Evolutionary conservation across 495 filamentous ascomycete species (phyloP).

Genomic region (Aspergillus steynii): DNA sequence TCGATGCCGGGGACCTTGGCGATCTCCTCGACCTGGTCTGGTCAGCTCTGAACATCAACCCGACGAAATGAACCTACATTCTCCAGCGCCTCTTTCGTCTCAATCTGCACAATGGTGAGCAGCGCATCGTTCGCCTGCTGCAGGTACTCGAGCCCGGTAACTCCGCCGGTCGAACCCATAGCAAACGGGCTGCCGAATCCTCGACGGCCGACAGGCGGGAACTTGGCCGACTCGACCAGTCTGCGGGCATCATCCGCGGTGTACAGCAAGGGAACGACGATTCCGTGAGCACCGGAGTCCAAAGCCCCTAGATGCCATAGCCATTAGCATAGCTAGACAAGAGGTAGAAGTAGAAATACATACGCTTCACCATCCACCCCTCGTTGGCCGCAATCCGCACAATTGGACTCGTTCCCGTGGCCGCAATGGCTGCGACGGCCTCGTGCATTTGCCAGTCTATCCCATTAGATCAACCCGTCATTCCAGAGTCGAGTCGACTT

Average conservation of each 20-base stretch:
- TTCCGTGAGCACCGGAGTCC: conserved; percentile 54
- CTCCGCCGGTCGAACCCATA: conserved; percentile 15
- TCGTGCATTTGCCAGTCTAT: conserved; percentile 54
- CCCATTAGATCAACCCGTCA: background rate
- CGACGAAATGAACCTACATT: conserved; percentile 29
- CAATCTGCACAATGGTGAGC: conserved; percentile 79
- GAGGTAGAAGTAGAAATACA: background rate
- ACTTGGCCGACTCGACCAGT: conserved; percentile 54
- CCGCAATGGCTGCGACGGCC: conserved; percentile 69
- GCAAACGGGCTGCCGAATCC: conserved; percentile 30
- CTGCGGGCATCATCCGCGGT: conserved; percentile 65
- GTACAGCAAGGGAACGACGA: conserved; percentile 62
- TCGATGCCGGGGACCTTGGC: conserved; percentile 70
- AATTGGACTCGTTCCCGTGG: conserved; percentile 46
- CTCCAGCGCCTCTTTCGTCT: conserved; percentile 72
- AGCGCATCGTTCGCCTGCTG: conserved; percentile 72
- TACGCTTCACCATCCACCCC: background rate
- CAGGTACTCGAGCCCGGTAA: conserved; percentile 52
- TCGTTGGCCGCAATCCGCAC: background rate
- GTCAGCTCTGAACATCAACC: background rate
- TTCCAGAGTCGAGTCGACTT: background rate
- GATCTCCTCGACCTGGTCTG: conserved; percentile 51
- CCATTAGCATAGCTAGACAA: conserved; percentile 53
- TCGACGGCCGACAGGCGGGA: conserved; percentile 23
- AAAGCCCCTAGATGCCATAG: conserved; percentile 52